Evolutionary conservation across 2,329 filamentous ascomycete species (phyloP), one percentile per base, ranked within the genome.

Genomic region (Parastagonospora avenae): DNA sequence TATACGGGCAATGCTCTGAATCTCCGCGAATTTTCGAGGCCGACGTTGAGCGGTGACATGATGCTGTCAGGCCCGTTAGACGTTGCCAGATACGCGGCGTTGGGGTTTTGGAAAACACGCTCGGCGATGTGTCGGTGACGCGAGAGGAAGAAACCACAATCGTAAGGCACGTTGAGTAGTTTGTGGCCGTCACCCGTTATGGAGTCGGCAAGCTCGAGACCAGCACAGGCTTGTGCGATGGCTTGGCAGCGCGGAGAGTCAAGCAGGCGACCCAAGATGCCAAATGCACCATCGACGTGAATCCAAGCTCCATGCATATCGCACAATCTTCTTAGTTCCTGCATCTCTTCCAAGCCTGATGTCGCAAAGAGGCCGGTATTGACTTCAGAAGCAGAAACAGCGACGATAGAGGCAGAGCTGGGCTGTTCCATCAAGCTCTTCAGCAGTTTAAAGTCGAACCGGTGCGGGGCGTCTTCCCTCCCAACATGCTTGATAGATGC

Each of bases 1-100:
- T 97, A 97, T 8, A 91, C 89, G 0, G 93, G 92, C n/a, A 97
- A 78, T 0, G 92, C 92, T 46, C 93, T 85, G 77, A 97, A 96
- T 5, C 92, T 87, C 33, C 92, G 85, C 2, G 92, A 96, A 74
- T 97, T 97, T 64, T 97, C 92, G 15, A 97, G 79, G 15, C 92
- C 91, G 49, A 94, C 85, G 73, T 96, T 93, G 12, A 96, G 77
- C 0, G 92, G 92, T 3, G 89, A 92, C n/a, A 87, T 85, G 55
- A 94, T 88, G 1, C 60, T 64, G 46, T 72, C 64, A 42, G 66
- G 54, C 51, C 68, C 63, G 15, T 74, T 72, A 8, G 74, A 57
- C 7, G 69, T 72, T 4, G 79, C 75, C 39, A 96, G 83, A 67
- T 97, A 97, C 1, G 87, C 89, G 2, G 93, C 92, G 68, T 92